These are phyloP conservation scores for Annulohypoxylon truncatum DNA, from an alignment of 2,329 filamentous ascomycete genomes.

Conservation along the genomic window DNA sequence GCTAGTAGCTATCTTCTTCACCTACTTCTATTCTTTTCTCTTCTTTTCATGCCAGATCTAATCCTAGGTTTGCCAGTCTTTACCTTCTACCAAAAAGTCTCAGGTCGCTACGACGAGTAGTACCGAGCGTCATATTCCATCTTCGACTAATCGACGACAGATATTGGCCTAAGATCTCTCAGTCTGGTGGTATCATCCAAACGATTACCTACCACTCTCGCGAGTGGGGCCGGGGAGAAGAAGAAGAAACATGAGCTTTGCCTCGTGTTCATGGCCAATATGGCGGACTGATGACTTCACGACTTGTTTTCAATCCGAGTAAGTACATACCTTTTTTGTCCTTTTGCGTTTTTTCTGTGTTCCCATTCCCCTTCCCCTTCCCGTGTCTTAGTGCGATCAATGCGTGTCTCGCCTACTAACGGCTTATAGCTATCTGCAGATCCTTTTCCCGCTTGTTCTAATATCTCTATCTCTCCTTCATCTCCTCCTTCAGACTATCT, in stretches of 20 bases:
- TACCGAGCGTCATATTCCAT: slow-evolving; percentile 2
- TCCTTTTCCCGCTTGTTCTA: slow-evolving; percentile 79
- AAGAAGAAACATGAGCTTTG: slow-evolving; percentile 56
- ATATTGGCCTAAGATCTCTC: slow-evolving; percentile 10
- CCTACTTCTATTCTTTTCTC: slow-evolving; percentile 13
- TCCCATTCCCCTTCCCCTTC: too few relatives aligned
- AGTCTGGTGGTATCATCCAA: slow-evolving; percentile 37
- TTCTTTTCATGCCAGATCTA: slow-evolving; percentile 9
- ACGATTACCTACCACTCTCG: slow-evolving; percentile 27
- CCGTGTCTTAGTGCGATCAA: not conserved
- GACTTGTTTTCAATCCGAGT: slow-evolving; percentile 75
- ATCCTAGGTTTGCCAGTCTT: slow-evolving; percentile 12
- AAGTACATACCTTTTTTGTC: slow-evolving; percentile 52
- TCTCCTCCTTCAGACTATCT: slow-evolving; percentile 69
- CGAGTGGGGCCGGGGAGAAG: slow-evolving; percentile 39
- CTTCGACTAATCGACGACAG: slow-evolving; percentile 17
- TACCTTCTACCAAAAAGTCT: slow-evolving; percentile 1
- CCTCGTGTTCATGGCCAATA: slow-evolving; percentile 67
- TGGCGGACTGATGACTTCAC: slow-evolving; percentile 74
- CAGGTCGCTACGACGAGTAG: slow-evolving; percentile 14
- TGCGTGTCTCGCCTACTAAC: slow-evolving; percentile 25
- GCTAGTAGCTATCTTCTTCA: slow-evolving; percentile 20
- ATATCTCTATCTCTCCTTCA: slow-evolving; percentile 77
- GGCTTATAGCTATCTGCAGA: slow-evolving; percentile 76
- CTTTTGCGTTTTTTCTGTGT: not conserved